Conservation (phyloP, 2,329 filamentous ascomycete genomes). For the Colletotrichum neosansevieriae region DNA sequence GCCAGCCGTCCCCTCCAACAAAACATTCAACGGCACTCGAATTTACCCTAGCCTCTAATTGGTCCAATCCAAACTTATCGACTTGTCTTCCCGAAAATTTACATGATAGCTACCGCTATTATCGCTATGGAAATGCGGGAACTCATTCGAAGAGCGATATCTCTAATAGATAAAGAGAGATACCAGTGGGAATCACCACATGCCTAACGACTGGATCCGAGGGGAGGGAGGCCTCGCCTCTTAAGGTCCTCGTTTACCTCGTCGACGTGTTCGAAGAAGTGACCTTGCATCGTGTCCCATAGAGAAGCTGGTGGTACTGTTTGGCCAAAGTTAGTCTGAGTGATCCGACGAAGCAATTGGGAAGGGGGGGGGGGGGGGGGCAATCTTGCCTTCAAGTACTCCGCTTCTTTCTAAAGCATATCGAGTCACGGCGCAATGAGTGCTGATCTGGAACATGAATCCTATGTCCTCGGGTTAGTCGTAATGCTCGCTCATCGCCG, state of each 20-base stretch:
- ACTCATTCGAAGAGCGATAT: neutral
- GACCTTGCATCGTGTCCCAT: slow-evolving; percentile 42
- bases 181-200: neutral
- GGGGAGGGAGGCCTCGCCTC: slow-evolving; percentile 12
- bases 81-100: no score
- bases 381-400: slow-evolving; percentile 37
- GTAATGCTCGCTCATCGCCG: slow-evolving; percentile 42
- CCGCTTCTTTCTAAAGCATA: slow-evolving; percentile 40
- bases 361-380: no score
- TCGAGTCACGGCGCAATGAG: slow-evolving; percentile 44
- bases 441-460: slow-evolving; percentile 46
- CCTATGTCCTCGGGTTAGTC: slow-evolving; percentile 48
- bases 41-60: no score
- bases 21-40: no score
- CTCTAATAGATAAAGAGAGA: neutral
- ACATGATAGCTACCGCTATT: no score
- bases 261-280: slow-evolving; percentile 41
- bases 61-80: no score
- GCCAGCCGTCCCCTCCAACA: neutral
- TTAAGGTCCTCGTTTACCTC: slow-evolving; percentile 41
- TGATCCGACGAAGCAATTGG: no score
- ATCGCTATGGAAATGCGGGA: neutral
- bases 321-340: slow-evolving; percentile 2
- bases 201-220: slow-evolving; percentile 10
- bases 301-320: slow-evolving; percentile 41